These are phyloP conservation scores for Favolaschia claudopus DNA, from an alignment of 768 basidiomycete genomes.

Conservation along the genomic window DNA sequence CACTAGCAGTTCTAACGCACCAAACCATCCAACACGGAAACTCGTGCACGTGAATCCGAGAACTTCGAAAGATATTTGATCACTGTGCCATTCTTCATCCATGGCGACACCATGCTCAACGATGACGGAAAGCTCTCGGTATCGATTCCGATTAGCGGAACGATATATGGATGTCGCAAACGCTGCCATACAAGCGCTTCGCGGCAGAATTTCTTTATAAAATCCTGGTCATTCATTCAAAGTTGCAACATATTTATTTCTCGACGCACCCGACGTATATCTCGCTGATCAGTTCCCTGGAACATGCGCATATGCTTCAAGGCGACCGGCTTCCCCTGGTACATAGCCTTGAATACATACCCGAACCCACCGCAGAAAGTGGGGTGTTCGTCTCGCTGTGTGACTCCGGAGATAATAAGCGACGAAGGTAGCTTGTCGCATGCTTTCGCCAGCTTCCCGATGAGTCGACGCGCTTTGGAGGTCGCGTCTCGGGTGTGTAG, in stretches of 20 bases:
- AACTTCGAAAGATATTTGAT: constrained; percentile 27
- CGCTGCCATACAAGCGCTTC: constrained; percentile 34
- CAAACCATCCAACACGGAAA: too few relatives aligned
- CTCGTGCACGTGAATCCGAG: neutral
- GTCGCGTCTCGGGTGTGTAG: constrained; percentile 4
- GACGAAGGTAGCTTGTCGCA: constrained; percentile 19
- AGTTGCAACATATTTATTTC: neutral
- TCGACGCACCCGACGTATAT: constrained; percentile 12
- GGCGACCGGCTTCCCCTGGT: constrained; percentile 14
- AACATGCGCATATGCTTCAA: constrained; percentile 21
- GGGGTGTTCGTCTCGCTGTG: constrained; percentile 11
- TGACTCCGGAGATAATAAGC: constrained; percentile 13
- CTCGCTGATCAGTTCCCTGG: constrained; percentile 8
- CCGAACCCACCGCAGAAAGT: constrained; percentile 18
- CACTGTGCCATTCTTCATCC: constrained; percentile 36
- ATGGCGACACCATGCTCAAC: constrained; percentile 34
- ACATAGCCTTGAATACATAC: constrained; percentile 15
- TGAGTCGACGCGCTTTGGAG: constrained; percentile 9
- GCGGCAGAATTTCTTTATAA: constrained; percentile 28
- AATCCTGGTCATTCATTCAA: too few relatives aligned
- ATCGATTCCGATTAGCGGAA: constrained; percentile 31
- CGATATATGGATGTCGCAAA: constrained; percentile 25
- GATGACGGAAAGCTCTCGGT: constrained; percentile 24
- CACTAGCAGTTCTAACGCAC: too few relatives aligned
- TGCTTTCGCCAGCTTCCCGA: constrained; percentile 11